These are phyloP conservation scores for Fraxinus quadrangulata DNA, from an alignment of 257 asterid genomes.

Conservation along the genomic window DNA sequence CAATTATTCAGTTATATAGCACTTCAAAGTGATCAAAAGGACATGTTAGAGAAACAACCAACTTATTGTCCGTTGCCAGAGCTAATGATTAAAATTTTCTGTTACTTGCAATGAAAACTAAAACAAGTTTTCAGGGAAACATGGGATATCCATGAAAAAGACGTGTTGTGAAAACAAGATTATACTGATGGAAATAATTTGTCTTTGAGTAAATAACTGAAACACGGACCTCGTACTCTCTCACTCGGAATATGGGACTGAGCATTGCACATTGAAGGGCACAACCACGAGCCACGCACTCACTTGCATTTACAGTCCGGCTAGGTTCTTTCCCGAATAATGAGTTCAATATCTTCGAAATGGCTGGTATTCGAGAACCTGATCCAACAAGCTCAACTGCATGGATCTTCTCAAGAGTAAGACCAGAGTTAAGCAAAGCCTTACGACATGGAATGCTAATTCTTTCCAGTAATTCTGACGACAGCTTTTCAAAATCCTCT, in stretches of 20 bases:
- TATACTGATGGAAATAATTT: constrained; percentile 2
- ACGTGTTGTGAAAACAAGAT: neutral
- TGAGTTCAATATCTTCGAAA: constrained; percentile 59
- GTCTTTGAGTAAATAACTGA: constrained; percentile 11
- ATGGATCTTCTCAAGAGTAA: constrained; percentile 68
- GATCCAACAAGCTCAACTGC: constrained; percentile 95
- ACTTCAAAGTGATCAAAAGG: neutral
- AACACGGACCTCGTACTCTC: constrained; percentile 85
- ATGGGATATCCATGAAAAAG: neutral
- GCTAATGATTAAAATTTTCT: constrained; percentile 10
- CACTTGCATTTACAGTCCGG: constrained; percentile 89
- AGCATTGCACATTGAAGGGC: constrained; percentile 97
- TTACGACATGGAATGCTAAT: constrained; percentile 65
- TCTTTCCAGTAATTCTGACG: constrained; percentile 69
- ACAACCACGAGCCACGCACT: constrained; percentile 98
- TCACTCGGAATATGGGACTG: constrained; percentile 79
- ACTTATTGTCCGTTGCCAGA: neutral
- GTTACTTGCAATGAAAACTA: constrained; percentile 17
- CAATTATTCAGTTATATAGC: neutral
- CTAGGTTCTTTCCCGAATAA: constrained; percentile 75
- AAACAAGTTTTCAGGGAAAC: constrained; percentile 7
- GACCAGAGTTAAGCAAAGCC: constrained; percentile 74
- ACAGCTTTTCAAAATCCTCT: constrained; percentile 84
- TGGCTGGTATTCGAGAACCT: constrained; percentile 91
- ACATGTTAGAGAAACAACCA: neutral